These are phyloP conservation scores for Geotrichum citri-aurantii DNA, from an alignment of 1,139 yeast genomes.

Conservation along the genomic window DNA sequence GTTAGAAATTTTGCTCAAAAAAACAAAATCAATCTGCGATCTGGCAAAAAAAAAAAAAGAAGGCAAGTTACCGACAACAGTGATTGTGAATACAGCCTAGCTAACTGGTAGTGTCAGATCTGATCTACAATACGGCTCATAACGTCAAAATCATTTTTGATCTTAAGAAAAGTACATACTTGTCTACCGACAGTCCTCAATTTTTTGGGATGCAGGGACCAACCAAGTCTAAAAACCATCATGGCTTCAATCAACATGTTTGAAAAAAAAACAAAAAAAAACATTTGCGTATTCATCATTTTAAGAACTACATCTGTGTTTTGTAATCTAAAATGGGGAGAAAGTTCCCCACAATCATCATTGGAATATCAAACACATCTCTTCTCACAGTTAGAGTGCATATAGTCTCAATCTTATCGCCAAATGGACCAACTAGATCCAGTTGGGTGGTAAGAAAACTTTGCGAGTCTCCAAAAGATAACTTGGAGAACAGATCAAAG, in stretches of 20 bases:
- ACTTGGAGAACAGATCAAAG: constrained; percentile 72
- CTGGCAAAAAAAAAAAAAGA: no score
- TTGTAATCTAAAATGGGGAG: background rate
- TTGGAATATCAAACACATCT: background rate
- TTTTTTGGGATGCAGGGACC: background rate
- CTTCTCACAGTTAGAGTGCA: constrained; percentile 73
- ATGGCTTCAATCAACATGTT: background rate
- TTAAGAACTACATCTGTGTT: background rate
- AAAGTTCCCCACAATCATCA: background rate
- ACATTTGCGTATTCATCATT: background rate
- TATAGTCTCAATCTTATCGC: constrained; percentile 51
- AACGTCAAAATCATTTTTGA: background rate
- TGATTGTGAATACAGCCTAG: background rate
- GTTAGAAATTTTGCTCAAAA: background rate
- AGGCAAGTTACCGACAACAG: background rate
- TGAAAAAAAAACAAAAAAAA: background rate
- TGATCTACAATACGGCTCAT: background rate
- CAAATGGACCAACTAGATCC: constrained; percentile 57
- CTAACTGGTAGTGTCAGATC: background rate
- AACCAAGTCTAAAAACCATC: background rate
- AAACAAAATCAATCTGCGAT: background rate
- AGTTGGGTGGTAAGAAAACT: constrained; percentile 83
- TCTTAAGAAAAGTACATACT: background rate
- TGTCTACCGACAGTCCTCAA: background rate
- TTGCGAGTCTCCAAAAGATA: constrained; percentile 86